phyloP scores from a whole-genome alignment of 179 eudicot genomes.

The Kewa caespitosa region DNA sequence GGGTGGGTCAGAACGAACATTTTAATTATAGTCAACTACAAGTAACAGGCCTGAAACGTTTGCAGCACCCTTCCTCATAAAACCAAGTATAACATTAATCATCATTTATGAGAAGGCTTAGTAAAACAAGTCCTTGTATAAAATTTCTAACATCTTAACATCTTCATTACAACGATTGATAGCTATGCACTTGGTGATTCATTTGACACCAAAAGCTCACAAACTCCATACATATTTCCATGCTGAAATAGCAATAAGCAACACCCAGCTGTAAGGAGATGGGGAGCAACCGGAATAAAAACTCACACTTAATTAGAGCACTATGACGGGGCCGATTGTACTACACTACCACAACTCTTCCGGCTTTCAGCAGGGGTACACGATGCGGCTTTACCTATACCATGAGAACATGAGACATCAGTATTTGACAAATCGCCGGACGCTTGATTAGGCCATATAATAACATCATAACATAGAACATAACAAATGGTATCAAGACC shows the following conservation, averaged over 20 bases:
- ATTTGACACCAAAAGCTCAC: too few relatives aligned
- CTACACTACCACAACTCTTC: neutral
- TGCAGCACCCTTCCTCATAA: neutral
- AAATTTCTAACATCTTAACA: too few relatives aligned
- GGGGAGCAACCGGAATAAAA: too few relatives aligned
- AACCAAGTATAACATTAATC: too few relatives aligned
- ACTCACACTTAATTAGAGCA: constrained; percentile 6
- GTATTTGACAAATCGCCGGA: neutral
- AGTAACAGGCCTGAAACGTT: too few relatives aligned
- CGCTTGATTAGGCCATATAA: neutral
- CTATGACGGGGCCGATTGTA: neutral
- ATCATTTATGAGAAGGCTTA: too few relatives aligned
- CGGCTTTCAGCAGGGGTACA: neutral
- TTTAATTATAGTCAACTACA: neutral
- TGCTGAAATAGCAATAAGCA: too few relatives aligned
- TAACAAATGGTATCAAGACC: neutral
- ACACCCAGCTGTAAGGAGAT: too few relatives aligned
- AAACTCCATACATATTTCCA: too few relatives aligned
- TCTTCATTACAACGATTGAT: too few relatives aligned
- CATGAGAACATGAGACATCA: neutral
- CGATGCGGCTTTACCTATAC: neutral
- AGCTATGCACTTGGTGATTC: too few relatives aligned
- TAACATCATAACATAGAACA: neutral
- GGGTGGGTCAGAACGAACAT: neutral
- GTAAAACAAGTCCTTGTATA: too few relatives aligned